phyloP scores from a whole-genome alignment of 495 filamentous ascomycete species.

The Beverwykella pulmonaria region DNA sequence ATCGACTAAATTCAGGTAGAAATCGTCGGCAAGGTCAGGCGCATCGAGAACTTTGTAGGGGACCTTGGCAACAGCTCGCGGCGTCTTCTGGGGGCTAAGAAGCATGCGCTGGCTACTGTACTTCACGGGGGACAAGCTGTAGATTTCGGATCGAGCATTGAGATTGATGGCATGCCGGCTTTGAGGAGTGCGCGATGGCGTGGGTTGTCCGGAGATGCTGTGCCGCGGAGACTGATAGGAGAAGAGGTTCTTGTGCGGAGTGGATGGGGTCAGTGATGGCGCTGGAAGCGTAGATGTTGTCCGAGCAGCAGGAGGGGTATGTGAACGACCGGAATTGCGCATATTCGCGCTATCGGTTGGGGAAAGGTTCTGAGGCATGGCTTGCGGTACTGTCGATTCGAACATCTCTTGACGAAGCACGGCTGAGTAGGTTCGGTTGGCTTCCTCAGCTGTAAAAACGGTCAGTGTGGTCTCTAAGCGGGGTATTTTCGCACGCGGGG shows the following conservation, averaged over 20 bases:
- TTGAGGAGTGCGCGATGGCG: conserved; percentile 85
- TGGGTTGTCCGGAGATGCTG: conserved; percentile 71
- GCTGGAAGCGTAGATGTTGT: conserved; percentile 54
- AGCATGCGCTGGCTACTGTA: conserved; percentile 90
- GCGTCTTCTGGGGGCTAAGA: conserved; percentile 82
- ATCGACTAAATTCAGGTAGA: conserved; percentile 95
- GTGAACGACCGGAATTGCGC: conserved; percentile 71
- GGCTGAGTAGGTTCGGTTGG: conserved; percentile 87
- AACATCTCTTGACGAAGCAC: conserved; percentile 89
- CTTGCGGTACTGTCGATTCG: conserved; percentile 82
- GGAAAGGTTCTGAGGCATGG: conserved; percentile 65
- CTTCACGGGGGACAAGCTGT: conserved; percentile 88
- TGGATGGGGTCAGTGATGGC: conserved; percentile 79
- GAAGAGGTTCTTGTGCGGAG: conserved; percentile 96
- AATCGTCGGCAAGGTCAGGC: conserved; percentile 93
- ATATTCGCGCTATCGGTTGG: conserved; percentile 61
- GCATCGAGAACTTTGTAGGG: conserved; percentile 98
- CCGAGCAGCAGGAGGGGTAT: conserved; percentile 73
- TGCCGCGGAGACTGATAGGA: conserved; percentile 83
- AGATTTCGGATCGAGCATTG: conserved; percentile 85
- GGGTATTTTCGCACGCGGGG: background rate
- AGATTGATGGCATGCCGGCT: conserved; percentile 82
- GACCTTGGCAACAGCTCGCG: conserved; percentile 88
- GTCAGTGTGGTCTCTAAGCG: conserved; percentile 41
- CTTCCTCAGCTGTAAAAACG: conserved; percentile 76